A percentile compares a stretch with the other conserved stretches of the same genome.
These are phyloP conservation scores for Alnus glutinosa DNA, from an alignment of 306 rosid species.

Conservation along the genomic window DNA sequence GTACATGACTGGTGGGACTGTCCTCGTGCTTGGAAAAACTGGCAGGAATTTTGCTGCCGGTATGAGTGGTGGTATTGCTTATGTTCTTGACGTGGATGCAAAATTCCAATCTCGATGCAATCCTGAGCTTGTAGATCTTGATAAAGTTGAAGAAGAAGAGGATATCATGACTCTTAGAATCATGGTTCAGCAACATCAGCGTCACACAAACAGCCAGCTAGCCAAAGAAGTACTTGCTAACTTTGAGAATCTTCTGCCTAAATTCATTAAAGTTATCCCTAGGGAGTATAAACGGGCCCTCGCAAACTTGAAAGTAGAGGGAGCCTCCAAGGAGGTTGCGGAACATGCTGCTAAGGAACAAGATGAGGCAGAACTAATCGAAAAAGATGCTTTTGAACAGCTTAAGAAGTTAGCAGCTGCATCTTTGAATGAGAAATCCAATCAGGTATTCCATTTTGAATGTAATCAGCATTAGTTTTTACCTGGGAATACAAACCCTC, in stretches of 20 bases:
- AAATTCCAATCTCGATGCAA: constrained; percentile 76
- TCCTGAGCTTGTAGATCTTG: constrained; percentile 90
- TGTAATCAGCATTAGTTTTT: neutral
- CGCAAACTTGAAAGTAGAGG: constrained; percentile 61
- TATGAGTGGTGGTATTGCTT: constrained; percentile 98
- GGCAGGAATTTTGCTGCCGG: constrained; percentile 99
- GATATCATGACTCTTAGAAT: constrained; percentile 70
- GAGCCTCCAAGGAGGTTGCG: constrained; percentile 43
- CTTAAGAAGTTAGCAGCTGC: constrained; percentile 81
- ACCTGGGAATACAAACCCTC: neutral
- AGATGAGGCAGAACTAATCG: constrained; percentile 52
- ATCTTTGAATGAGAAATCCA: constrained; percentile 62
- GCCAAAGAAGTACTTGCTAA: constrained; percentile 81
- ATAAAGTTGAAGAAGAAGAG: constrained; percentile 80
- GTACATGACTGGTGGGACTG: constrained; percentile 98
- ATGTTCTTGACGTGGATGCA: constrained; percentile 74
- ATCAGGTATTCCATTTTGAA: constrained; percentile 43
- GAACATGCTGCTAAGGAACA: constrained; percentile 39
- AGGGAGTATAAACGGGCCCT: constrained; percentile 85
- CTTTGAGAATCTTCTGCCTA: constrained; percentile 73
- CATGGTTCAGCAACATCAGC: constrained; percentile 97
- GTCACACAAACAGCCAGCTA: constrained; percentile 80
- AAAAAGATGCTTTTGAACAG: constrained; percentile 91
- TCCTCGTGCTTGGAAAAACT: constrained; percentile 90
- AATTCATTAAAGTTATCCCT: constrained; percentile 87